Evolutionary conservation across 1,139 yeast genomes (phyloP).

Genomic region (Candida pseudocylindracea): DNA sequence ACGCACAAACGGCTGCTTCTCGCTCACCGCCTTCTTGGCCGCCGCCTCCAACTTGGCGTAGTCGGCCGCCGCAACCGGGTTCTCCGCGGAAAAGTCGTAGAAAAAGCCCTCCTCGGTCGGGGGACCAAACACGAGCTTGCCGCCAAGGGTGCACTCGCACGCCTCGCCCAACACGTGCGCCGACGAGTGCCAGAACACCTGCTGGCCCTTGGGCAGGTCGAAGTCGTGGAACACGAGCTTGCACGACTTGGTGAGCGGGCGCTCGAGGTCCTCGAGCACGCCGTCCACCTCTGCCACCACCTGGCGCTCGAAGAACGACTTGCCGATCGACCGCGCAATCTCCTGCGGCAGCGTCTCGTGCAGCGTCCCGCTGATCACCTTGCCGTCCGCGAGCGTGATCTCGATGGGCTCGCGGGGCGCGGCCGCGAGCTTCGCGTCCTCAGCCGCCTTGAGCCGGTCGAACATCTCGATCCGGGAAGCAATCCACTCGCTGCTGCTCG

Average conservation of each 20-base stretch:
- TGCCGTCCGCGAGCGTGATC: slow-evolving; percentile 75
- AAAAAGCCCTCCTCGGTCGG: slow-evolving; percentile 97
- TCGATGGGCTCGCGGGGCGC: slow-evolving; percentile 38
- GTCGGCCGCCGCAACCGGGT: slow-evolving; percentile 62
- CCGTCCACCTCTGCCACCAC: slow-evolving; percentile 87
- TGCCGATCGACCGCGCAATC: slow-evolving; percentile 68
- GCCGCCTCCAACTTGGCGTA: slow-evolving; percentile 71
- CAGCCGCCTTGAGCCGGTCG: slow-evolving; percentile 58
- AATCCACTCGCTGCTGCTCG: slow-evolving; percentile 9
- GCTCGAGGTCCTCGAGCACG: slow-evolving; percentile 73
- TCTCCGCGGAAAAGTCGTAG: slow-evolving; percentile 83
- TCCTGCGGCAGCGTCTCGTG: slow-evolving; percentile 85
- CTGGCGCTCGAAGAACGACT: slow-evolving; percentile 63
- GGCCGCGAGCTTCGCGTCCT: slow-evolving; percentile 48
- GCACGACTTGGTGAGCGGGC: slow-evolving; percentile 69
- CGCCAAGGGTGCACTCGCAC: slow-evolving; percentile 89
- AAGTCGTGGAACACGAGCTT: slow-evolving; percentile 53
- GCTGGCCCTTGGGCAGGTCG: slow-evolving; percentile 65
- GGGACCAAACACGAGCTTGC: slow-evolving; percentile 77
- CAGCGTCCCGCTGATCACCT: slow-evolving; percentile 52
- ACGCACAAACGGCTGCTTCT: slow-evolving; percentile 91
- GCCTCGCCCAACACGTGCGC: slow-evolving; percentile 98
- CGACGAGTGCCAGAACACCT: slow-evolving; percentile 97
- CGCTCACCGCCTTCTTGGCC: slow-evolving; percentile 81
- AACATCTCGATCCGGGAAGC: slow-evolving; percentile 61